Evolutionary conservation across 108 stramenopile genomes (phyloP), one percentile per base, ranked within the genome.

Genomic region (Skeletonema marinoi): DNA sequence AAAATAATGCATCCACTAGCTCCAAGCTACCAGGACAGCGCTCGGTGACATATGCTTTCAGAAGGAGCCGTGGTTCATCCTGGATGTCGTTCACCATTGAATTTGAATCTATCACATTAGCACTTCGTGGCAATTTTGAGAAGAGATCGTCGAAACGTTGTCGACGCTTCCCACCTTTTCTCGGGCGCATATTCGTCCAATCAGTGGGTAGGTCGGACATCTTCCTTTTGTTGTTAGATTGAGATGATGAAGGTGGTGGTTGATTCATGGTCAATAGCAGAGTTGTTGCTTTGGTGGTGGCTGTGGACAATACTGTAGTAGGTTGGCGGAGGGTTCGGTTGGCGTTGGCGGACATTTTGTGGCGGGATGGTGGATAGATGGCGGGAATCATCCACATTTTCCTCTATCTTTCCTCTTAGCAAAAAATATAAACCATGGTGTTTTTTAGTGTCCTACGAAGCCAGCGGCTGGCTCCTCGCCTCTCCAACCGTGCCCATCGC

Each of bases 91-190:
- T 33, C 13, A 70, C 69, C 69, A 70, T 70, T 56, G 69, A 70
- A 58, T 70, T 70, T 13, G 69, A 70, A 54, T 58, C 51, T 14
- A 70, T 70, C 9, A 36, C 69, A 58, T 70, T 70, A 0, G 32
- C 54, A 33, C 69, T 70, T 58, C 69, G 31, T 58, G 69, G 69
- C 5, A 70, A 25, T 21, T n/a, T 25, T 6, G 46, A 48, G 58
- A 60, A 70, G 10, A 70, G 38, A 6, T 70, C 58, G 17, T 60
- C 58, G 21, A 59, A 70, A 7, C 59, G 59, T 39, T 60, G 70
- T 17, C 70, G 38, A 38, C 59, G 70, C 38, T 70, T 70, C 4
- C 70, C 70, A 38, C 70, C 58, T 41, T 60, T 69, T 54, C 50
- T 48, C 58, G 39, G 35, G 21, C 54, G 54, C 19, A 56, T 56